These are phyloP conservation scores for Phialophora verrucosa DNA, from an alignment of 2,329 filamentous ascomycete genomes.

Conservation along the genomic window DNA sequence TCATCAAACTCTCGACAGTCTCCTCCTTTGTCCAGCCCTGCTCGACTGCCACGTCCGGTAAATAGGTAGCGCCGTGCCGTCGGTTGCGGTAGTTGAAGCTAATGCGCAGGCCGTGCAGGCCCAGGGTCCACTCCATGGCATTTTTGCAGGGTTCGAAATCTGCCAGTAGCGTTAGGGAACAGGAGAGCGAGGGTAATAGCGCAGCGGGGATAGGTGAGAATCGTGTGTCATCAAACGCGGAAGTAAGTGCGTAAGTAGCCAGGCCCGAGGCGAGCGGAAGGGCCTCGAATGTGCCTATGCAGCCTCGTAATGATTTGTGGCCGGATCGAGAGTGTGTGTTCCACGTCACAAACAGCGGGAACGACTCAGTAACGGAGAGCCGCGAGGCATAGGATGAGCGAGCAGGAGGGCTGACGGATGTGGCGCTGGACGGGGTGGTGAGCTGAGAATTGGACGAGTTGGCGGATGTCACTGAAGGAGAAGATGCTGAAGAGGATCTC, in stretches of 20 bases:
- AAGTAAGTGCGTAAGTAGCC: conserved; percentile 79
- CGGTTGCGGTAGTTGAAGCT: conserved; percentile 70
- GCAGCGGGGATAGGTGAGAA: conserved; percentile 62
- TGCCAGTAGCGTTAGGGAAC: conserved; percentile 79
- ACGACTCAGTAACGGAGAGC: conserved; percentile 51
- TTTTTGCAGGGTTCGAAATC: conserved; percentile 78
- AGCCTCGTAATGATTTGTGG: conserved; percentile 78
- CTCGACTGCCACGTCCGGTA: conserved; percentile 88
- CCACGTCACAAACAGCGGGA: conserved; percentile 94
- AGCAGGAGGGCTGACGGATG: conserved; percentile 53
- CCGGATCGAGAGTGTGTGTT: conserved; percentile 71
- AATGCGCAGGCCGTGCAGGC: conserved; percentile 84
- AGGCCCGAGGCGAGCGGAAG: conserved; percentile 76
- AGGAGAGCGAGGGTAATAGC: conserved; percentile 55
- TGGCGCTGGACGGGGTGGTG: conserved; percentile 53
- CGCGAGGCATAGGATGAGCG: conserved; percentile 49
- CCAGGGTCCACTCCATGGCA: conserved; percentile 83
- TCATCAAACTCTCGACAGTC: conserved; percentile 84
- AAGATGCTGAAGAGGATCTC: conserved; percentile 46
- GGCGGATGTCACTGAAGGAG: conserved; percentile 49
- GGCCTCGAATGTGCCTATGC: conserved; percentile 91
- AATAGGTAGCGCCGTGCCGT: conserved; percentile 83
- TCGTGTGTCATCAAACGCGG: conserved; percentile 69
- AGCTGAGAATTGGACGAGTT: conserved; percentile 52
- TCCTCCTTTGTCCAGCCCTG: conserved; percentile 96